Conservation (phyloP, 2,329 filamentous ascomycete genomes). For the Talaromyces sp. region DNA sequence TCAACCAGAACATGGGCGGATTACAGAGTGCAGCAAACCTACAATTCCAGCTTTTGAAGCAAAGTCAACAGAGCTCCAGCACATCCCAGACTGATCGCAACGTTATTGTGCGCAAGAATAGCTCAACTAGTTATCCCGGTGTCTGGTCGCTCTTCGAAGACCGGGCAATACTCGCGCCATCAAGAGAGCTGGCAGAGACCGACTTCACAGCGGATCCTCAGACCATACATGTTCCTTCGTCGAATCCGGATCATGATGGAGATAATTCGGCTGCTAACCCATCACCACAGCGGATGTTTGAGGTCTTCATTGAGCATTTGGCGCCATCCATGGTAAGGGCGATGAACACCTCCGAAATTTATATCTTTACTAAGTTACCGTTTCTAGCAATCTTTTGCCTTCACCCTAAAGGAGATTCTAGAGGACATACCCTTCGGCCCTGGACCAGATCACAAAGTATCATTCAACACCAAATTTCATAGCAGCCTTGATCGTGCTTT, state of each 20-base stretch:
- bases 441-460: constrained; percentile 63
- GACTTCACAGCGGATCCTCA: constrained; percentile 47
- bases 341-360: not conserved
- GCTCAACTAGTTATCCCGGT: constrained; percentile 27
- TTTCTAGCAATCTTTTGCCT: constrained; percentile 75
- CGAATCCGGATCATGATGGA: constrained; percentile 16
- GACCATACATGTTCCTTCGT: constrained; percentile 13
- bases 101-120: constrained; percentile 20
- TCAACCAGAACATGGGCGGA: constrained; percentile 86
- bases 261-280: constrained; percentile 9
- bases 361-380: constrained; percentile 13
- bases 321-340: constrained; percentile 74
- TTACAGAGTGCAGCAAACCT: constrained; percentile 83
- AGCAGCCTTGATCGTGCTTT: constrained; percentile 78
- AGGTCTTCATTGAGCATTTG: constrained; percentile 80
- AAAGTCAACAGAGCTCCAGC: constrained; percentile 35
- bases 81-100: not conserved
- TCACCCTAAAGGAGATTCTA: constrained; percentile 82
- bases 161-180: constrained; percentile 53
- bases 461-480: constrained; percentile 73
- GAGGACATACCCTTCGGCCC: constrained; percentile 78
- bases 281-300: constrained; percentile 76
- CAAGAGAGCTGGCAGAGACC: constrained; percentile 58
- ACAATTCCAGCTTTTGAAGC: constrained; percentile 78
- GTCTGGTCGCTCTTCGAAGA: constrained; percentile 42